Base-by-base conservation (phyloP, 148 eudicot genomes). In the Amaranthus palmeri region DNA sequence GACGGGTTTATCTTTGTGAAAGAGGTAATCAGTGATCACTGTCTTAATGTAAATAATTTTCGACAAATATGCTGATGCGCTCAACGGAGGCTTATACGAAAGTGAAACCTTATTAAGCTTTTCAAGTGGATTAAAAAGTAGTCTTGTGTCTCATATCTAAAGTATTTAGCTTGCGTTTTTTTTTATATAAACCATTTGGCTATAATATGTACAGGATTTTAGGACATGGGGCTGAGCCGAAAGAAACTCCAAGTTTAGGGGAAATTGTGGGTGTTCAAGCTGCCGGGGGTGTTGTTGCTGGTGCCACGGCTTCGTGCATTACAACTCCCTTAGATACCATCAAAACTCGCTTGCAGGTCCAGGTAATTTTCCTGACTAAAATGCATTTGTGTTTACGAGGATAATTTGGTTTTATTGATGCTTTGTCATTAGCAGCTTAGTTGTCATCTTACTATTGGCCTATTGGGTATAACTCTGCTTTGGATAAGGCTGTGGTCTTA, bases 251-350 rank as follows among this genome's bases (percentile, higher is more conserved):
- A 69, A 86, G 85, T 72, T 58, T 72, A 56, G 73, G 88, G 77
- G 76, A 78, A 60, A 82, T 92, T 73, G 83, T 87, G 65, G 65
- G 80, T 71, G 91, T 92, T 78, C 99, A 96, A 85, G 97, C 89
- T 78, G 90, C 92, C 45, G 99, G 99, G 68, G 99, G 99, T 71
- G 81, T 96, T 67, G 69, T 81, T 72, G 99, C 99, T 61, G 99
- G 96, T 79, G 96, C 96, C 56, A 81, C 89, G 13, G 93, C 97
- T 73, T 88, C 99, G 72, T 92, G 84, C 82, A 85, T 95, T 75
- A 92, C 99, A 65, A 95, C 97, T 58, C 99, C 99, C 45, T 61
- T 95, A 77, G 99, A 95, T 73, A 95, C 99, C 49, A 92, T 95
- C 55, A 95, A 95, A 80, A 95, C 99, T 63, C 93, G 99, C 46